Base-by-base conservation (phyloP, 2,329 filamentous ascomycete species). In the Tolypocladium guangdongense region DNA sequence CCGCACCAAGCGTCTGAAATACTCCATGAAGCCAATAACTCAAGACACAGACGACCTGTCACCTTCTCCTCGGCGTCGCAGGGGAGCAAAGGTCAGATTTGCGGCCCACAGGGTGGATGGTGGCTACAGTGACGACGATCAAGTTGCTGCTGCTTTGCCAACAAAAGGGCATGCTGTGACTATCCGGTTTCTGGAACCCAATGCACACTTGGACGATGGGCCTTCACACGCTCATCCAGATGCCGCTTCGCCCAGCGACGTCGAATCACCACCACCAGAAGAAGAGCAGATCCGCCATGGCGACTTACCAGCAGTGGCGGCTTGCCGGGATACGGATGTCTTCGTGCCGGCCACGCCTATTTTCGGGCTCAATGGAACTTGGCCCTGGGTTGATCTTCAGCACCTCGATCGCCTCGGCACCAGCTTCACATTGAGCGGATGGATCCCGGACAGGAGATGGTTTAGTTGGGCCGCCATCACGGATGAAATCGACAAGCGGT, bases 391-490 rank as follows among this genome's bases (percentile, higher is more conserved):
- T 4, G 56, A 63, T 2, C 43, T 58, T 7, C 50, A 61, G 12
- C 68, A 70, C 45, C 73, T 77, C 50, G 68, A 73, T 50, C 55
- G 60, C 11, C 56, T 66, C 22, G 64, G 64, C 35, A 56, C 58
- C 20, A 77, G 74, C 56, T 71, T 76, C 56, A 69, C 71, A 0
- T 59, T 76, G 56, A 57, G 66, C 2, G 75, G 74, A 8, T 74
- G 68, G 70, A 69, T 74, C 65, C 74, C 75, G n/a, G 62, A 66
- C 51, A 58, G 58, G 3, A 61, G 62, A 48, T 70, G 67, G 64
- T 68, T 74, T 47, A 58, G 55, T 37, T 69, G 68, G 66, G 62
- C 62, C 20, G 54, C 55, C 14, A 64, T 69, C 47, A 52, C 56
- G 5, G 58, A 64, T 36, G 56, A 62, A 50, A 59, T 70, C 22